Base-by-base conservation (phyloP, 805 yeast species). In the Kluyveromyces nonfermentans region DNA sequence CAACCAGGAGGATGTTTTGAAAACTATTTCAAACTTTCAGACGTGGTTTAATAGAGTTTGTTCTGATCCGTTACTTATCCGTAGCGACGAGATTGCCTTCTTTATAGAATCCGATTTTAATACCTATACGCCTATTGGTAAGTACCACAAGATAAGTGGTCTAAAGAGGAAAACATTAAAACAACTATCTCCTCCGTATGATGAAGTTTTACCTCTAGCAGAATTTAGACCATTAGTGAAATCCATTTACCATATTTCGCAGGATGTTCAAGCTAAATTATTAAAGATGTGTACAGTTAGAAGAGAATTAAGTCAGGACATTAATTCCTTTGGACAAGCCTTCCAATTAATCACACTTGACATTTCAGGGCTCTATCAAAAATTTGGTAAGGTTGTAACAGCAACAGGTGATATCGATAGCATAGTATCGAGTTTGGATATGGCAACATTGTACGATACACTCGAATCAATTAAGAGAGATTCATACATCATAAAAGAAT, bases 121-220 rank as follows among this genome's bases (percentile, higher is more conserved):
- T 9, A 57, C 69, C 1, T 71, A 71, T 47, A 55, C 66, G 5
- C 74, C 75, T 3, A 61, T 69, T 10, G 81, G 78, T 50, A 74
- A 77, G 53, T 68, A 73, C 35, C 68, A 73, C 37, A 80, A 80
- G 40, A 95, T 96, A 1, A 79, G 94, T 14, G 98, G 97, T 0
- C 62, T 93, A 20, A 79, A 81, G 49, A 76, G 98, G 41, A 85
- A 85, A 62, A 88, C 97, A 1, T 72, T 93, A 56, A 93, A 93
- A 62, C 98, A 93, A 60, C 73, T 89, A 37, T 82, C 85, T 35
- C 85, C 95, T 1, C 98, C 98, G 1, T 86, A 82, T 55, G 98
- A 90, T 63, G 90, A 86, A 34, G 81, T 79, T 38, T 72, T 75
- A 20, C 93, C 82, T 48, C 71, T 93, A 48, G 88, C 93, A 0